Evolutionary conservation across 352 stramenopile genomes (phyloP), one percentile per base, ranked within the genome.

Genomic region (Globisporangium spiculum): DNA sequence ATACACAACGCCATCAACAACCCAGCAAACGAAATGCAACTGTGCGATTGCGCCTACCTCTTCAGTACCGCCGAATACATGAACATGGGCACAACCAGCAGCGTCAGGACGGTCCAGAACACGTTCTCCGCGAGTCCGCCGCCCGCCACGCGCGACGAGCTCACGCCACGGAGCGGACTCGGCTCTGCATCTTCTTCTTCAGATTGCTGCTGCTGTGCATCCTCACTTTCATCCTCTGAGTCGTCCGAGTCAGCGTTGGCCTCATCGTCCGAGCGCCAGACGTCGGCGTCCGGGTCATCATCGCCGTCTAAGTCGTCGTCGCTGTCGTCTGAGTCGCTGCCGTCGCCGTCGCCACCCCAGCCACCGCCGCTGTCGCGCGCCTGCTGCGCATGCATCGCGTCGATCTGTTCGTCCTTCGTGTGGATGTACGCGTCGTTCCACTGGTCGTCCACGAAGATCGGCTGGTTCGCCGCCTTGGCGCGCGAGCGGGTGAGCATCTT

Each of bases 341-440:
- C 22, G 46, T 70, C 44, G 48, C 53, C 61, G 32, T 65, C 57
- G 6, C 32, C 30, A 3, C 30, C 55, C 84, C 83, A 93, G 24
- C 32, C 38, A 38, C 74, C 66, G 53, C 81, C 74, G 55, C 75
- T 66, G 65, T 81, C 73, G 57, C 77, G 73, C 52, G 75, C 74
- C 63, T 90, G 67, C 68, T 78, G 71, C 46, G 81, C 78, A 65
- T 90, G 65, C 63, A 91, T 74, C 30, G 84, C 84, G 66, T 92
- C 86, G 66, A 94, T 92, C 79, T 93, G 78, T 75, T 94, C 84
- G 70, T 94, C 86, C 67, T 92, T 92, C 9, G 82, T 80, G 71
- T 88, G 77, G 64, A 94, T 92, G 72, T 91, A 94, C 65, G 75
- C 76, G 77, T 94, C 86, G 60, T 87, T 93, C 86, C 86, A 94